phyloP scores from a whole-genome alignment of 345 rosid genomes.

The Hibiscus tridactylites region DNA sequence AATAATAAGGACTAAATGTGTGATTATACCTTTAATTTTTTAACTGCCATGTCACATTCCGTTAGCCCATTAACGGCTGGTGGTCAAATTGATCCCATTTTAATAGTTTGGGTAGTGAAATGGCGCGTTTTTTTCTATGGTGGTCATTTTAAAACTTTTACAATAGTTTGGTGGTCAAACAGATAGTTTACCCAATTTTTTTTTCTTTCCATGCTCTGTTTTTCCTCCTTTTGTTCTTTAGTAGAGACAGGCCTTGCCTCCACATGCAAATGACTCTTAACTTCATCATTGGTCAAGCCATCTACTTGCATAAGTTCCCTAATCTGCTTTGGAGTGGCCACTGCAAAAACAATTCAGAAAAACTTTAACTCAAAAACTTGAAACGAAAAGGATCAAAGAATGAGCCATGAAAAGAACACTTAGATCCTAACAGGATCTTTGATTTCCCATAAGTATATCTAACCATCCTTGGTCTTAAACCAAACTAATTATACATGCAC shows the following conservation, averaged over 20 bases:
- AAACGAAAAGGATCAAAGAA: constrained; percentile 5
- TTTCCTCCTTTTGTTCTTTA: no score
- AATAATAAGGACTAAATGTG: no score
- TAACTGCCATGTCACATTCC: no score
- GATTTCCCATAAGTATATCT: background rate
- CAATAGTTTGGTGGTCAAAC: no score
- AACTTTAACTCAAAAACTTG: background rate
- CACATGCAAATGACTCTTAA: constrained; percentile 97
- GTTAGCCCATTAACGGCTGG: no score
- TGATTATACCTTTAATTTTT: no score
- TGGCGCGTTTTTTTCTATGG: no score
- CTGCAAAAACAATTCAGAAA: constrained; percentile 31
- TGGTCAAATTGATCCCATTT: no score
- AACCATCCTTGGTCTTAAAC: background rate
- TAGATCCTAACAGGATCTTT: background rate
- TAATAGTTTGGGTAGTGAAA: no score
- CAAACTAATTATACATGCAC: background rate
- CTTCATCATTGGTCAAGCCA: constrained; percentile 96
- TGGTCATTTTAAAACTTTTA: no score
- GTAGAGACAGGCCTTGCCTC: constrained; percentile 2
- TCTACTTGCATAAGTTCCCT: constrained; percentile 93
- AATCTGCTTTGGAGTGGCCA: constrained; percentile 96
- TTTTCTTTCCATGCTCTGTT: no score
- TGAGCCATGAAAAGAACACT: background rate
- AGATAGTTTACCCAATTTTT: no score